phyloP scores from a whole-genome alignment of 495 filamentous ascomycete genomes.

The Clavariopsis aquatica region DNA sequence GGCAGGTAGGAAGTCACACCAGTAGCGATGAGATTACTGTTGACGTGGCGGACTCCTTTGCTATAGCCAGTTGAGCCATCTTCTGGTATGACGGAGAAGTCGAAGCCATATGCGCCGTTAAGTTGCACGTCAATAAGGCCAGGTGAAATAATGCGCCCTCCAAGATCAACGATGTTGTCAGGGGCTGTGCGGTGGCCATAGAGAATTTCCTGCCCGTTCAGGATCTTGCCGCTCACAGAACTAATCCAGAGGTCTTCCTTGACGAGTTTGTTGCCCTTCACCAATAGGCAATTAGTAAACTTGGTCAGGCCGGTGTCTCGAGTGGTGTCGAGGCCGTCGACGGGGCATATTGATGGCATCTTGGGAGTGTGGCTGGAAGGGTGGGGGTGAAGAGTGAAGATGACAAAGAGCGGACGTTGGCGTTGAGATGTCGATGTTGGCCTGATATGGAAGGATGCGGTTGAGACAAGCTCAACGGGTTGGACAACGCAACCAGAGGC shows the following conservation, averaged over 20 bases:
- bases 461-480: constrained; percentile 39
- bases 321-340: constrained; percentile 15
- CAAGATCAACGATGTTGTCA: constrained; percentile 65
- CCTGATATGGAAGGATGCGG: constrained; percentile 24
- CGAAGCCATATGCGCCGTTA: constrained; percentile 83
- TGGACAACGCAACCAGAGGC: constrained; percentile 3
- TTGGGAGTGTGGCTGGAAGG: not conserved
- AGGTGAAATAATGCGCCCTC: constrained; percentile 75
- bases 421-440: not conserved
- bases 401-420: constrained; percentile 2
- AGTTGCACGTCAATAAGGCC: constrained; percentile 85
- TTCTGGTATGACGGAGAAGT: constrained; percentile 74
- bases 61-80: constrained; percentile 62
- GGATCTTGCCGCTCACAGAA: constrained; percentile 71
- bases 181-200: constrained; percentile 67
- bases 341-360: constrained; percentile 40
- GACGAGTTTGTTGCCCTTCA: constrained; percentile 62
- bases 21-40: constrained; percentile 66
- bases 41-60: constrained; percentile 65
- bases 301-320: constrained; percentile 65
- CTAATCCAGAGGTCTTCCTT: constrained; percentile 78
- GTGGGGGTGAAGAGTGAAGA: constrained; percentile 1
- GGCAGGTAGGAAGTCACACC: constrained; percentile 85
- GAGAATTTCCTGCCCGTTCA: constrained; percentile 71
- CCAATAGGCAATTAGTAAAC: constrained; percentile 77